Evolutionary conservation across 192 early-diverging fungal species (phyloP).

Genomic region (Cetraspora pellucida): DNA sequence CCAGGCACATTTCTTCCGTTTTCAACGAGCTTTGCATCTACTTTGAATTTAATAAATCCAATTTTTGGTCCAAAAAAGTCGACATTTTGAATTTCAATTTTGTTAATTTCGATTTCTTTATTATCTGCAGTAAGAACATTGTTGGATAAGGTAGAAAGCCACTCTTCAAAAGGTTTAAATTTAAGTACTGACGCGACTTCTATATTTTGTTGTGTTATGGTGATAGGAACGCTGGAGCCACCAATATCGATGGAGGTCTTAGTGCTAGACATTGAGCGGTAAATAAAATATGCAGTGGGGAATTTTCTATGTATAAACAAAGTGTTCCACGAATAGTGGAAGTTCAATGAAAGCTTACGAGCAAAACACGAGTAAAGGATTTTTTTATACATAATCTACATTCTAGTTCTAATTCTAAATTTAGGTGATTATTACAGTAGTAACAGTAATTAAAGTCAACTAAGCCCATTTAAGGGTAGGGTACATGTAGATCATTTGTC

Average conservation of each 20-base stretch:
- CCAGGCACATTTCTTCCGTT: slow-evolving; percentile 65
- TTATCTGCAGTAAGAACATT: slow-evolving; percentile 36
- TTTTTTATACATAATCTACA: too few relatives aligned
- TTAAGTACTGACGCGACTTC: slow-evolving; percentile 41
- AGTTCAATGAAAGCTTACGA: too few relatives aligned
- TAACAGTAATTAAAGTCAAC: too few relatives aligned
- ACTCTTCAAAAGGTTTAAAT: slow-evolving; percentile 64
- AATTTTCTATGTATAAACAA: too few relatives aligned
- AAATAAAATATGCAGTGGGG: too few relatives aligned
- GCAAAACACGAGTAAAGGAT: too few relatives aligned
- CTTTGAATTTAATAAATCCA: slow-evolving; percentile 77
- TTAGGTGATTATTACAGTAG: too few relatives aligned
- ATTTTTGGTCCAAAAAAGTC: slow-evolving; percentile 69
- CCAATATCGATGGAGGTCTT: slow-evolving; percentile 4
- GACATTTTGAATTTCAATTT: slow-evolving; percentile 70
- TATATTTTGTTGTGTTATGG: slow-evolving; percentile 13
- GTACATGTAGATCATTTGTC: too few relatives aligned
- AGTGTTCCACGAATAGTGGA: too few relatives aligned
- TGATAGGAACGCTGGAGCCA: slow-evolving; percentile 32
- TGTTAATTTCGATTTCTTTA: slow-evolving; percentile 46
- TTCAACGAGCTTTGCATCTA: slow-evolving; percentile 53
- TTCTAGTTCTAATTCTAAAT: too few relatives aligned
- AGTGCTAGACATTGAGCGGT: too few relatives aligned
- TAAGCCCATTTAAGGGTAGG: too few relatives aligned
- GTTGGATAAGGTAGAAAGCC: slow-evolving; percentile 51